Conservation (phyloP, 225 moss, liverwort and hornwort genomes). For the Bryoerythrophyllum caledonicum region DNA sequence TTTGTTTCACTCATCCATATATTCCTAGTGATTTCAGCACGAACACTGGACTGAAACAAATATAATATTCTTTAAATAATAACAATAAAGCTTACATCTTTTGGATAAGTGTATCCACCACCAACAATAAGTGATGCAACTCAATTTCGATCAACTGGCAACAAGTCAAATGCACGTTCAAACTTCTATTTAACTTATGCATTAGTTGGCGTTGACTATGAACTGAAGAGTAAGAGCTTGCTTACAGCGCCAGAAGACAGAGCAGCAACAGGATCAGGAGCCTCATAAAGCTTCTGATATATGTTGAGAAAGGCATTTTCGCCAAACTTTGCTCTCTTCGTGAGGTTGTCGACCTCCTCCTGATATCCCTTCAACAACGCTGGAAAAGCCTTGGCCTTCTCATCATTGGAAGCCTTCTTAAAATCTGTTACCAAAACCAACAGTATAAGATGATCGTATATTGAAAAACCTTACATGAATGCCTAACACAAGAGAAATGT, state of each 20-base stretch:
- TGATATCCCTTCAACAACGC: constrained; percentile 85
- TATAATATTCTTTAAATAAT: background rate
- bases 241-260: constrained; percentile 91
- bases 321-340: constrained; percentile 96
- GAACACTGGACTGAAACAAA: background rate
- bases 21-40: background rate
- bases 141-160: background rate
- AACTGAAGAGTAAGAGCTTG: constrained; percentile 19
- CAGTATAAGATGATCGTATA: constrained; percentile 9
- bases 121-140: background rate
- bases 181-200: background rate
- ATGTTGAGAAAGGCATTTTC: constrained; percentile 96
- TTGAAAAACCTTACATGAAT: background rate
- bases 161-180: background rate
- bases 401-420: constrained; percentile 82
- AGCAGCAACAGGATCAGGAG: constrained; percentile 88
- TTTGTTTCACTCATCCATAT: constrained; percentile 1
- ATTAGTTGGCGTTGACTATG: background rate
- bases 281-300: constrained; percentile 97
- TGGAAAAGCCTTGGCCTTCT: constrained; percentile 77
- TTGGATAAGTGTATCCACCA: constrained; percentile 8
- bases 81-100: background rate
- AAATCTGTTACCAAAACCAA: constrained; percentile 52
- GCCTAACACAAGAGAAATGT: background rate
- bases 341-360: constrained; percentile 96